Evolutionary conservation across 1,139 yeast genomes (phyloP).

Genomic region (Sugiyamaella paludigena): DNA sequence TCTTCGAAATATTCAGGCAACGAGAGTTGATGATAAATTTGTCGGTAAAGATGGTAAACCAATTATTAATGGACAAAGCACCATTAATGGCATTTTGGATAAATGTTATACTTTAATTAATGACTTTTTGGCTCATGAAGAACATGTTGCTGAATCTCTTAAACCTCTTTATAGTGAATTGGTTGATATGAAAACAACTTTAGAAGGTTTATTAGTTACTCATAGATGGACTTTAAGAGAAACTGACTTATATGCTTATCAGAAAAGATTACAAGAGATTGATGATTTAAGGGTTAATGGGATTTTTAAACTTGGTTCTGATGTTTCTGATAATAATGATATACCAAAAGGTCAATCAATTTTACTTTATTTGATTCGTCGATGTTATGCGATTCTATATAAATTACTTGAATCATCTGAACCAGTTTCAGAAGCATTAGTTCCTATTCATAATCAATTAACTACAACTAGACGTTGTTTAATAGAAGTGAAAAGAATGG

Average conservation of each 20-base stretch:
- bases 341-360: conserved; percentile 55
- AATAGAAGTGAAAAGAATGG: conserved; percentile 84
- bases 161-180: conserved; percentile 54
- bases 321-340: conserved; percentile 4
- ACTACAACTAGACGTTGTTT: conserved; percentile 87
- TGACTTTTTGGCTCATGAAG: conserved; percentile 64
- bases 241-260: conserved; percentile 84
- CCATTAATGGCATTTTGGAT: conserved; percentile 50
- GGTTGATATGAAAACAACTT: conserved; percentile 61
- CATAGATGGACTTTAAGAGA: conserved; percentile 97
- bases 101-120: conserved; percentile 74
- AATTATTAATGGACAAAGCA: conserved; percentile 52
- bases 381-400: conserved; percentile 87
- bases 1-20: conserved; percentile 44
- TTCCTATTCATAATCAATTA: conserved; percentile 88
- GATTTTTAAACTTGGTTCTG: conserved; percentile 35
- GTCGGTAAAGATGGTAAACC: conserved; percentile 35
- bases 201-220: conserved; percentile 81
- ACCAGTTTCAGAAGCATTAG: conserved; percentile 90
- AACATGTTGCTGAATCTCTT: conserved; percentile 48
- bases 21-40: conserved; percentile 48
- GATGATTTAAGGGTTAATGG: conserved; percentile 67
- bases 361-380: conserved; percentile 72
- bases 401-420: conserved; percentile 87
- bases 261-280: conserved; percentile 65